These are phyloP conservation scores for Lasiosphaeriaceae sp. DNA, from an alignment of 495 filamentous ascomycete species.

Conservation along the genomic window DNA sequence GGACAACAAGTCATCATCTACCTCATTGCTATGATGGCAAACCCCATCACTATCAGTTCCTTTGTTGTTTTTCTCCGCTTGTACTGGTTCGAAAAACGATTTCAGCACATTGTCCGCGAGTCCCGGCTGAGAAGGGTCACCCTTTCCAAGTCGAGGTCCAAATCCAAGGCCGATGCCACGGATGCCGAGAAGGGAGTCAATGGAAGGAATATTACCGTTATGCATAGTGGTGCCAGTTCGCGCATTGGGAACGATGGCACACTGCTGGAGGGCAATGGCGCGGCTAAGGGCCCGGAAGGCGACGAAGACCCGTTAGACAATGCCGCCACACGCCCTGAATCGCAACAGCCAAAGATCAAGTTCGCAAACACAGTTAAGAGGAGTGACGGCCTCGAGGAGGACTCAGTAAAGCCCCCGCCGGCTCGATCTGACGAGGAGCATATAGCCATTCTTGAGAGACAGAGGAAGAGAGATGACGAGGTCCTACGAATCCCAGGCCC, in stretches of 20 bases:
- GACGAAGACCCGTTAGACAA: slow-evolving; percentile 11
- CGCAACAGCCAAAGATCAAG: slow-evolving; percentile 45
- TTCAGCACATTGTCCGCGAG: slow-evolving; percentile 59
- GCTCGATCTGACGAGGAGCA: slow-evolving; percentile 65
- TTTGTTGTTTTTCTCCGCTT: slow-evolving; percentile 86
- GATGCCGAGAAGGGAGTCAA: slow-evolving; percentile 65
- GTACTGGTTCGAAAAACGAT: slow-evolving; percentile 97
- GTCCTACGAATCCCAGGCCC: slow-evolving; percentile 83
- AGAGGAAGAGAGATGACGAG: slow-evolving; percentile 67
- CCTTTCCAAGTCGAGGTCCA: slow-evolving; percentile 49
- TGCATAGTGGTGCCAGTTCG: slow-evolving; percentile 49
- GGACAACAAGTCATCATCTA: slow-evolving; percentile 79
- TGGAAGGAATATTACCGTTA: slow-evolving; percentile 67
- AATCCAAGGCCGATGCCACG: slow-evolving; percentile 52
- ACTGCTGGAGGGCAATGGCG: slow-evolving; percentile 21
- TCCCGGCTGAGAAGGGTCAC: slow-evolving; percentile 40
- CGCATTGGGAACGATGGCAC: slow-evolving; percentile 48
- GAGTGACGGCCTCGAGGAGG: slow-evolving; percentile 38
- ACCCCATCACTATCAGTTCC: slow-evolving; percentile 86
- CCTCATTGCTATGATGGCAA: slow-evolving; percentile 66
- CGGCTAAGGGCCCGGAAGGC: not conserved
- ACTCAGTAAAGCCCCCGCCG: slow-evolving; percentile 43
- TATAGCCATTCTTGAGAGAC: slow-evolving; percentile 81
- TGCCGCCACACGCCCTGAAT: slow-evolving; percentile 14
- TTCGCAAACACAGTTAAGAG: slow-evolving; percentile 60